These are phyloP conservation scores for Przewalskia tangutica DNA, from an alignment of 257 asterid genomes.

Conservation along the genomic window DNA sequence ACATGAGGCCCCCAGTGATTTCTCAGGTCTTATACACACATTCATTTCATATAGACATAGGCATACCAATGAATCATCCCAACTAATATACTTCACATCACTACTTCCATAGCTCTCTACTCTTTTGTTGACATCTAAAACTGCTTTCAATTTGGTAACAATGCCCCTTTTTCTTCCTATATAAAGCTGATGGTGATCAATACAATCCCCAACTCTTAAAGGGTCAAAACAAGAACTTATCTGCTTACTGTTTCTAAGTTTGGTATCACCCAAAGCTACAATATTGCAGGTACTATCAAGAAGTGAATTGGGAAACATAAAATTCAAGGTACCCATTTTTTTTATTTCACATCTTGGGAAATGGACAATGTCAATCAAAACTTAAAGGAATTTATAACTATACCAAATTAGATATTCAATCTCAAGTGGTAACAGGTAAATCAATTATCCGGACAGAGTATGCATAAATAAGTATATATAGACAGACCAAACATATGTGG, in stretches of 20 bases:
- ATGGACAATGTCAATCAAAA: too few relatives aligned
- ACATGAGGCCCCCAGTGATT: too few relatives aligned
- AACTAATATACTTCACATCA: too few relatives aligned
- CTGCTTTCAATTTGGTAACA: conserved; percentile 34
- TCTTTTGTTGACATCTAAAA: conserved; percentile 27
- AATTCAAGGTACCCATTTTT: conserved; percentile 32
- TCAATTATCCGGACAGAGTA: too few relatives aligned
- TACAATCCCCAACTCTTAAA: conserved; percentile 6
- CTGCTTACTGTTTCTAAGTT: not conserved
- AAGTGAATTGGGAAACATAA: conserved; percentile 23
- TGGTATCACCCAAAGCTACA: conserved; percentile 20
- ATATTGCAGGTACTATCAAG: conserved; percentile 22
- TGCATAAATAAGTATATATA: too few relatives aligned
- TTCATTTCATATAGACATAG: too few relatives aligned
- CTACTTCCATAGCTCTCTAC: conserved; percentile 18
- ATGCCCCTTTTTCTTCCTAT: conserved; percentile 16
- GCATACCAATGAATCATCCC: too few relatives aligned
- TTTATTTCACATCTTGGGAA: not conserved
- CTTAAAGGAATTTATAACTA: too few relatives aligned
- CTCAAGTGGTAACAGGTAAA: too few relatives aligned
- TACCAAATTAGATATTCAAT: too few relatives aligned
- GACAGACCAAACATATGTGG: too few relatives aligned
- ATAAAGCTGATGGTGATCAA: conserved; percentile 7
- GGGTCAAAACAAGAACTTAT: conserved; percentile 12
- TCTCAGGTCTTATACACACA: too few relatives aligned